Base-by-base conservation (phyloP, 2,329 filamentous ascomycete genomes). In the Macroventuria anomochaeta region DNA sequence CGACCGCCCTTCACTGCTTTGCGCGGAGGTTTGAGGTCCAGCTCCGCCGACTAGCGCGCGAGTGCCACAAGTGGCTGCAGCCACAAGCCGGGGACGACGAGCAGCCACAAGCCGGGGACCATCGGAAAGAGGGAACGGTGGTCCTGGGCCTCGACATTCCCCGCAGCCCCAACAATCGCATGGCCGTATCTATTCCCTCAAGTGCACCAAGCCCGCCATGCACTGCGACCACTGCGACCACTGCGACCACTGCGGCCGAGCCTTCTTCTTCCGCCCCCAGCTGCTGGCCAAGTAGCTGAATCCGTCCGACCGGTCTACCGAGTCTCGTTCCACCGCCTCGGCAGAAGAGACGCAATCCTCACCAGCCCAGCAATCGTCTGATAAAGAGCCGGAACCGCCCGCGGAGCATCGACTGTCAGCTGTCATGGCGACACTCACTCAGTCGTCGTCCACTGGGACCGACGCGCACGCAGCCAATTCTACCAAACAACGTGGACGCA, bases 401-500 rank as follows among this genome's bases (percentile, higher is more conserved):
- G n/a, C 15, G 10, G 13, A 15, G 20, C 29, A 15, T 23, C 18
- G 8, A 25, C 18, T 20, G 26, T 28, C 31, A 25, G 20, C 42
- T 23, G 37, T 26, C 48, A 76, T 77, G 74, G 64, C 71, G 8
- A 74, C 71, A 15, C 38, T 70, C 37, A 66, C 63, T 21, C 44
- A 63, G 52, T 42, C 46, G 28, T 48, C 50, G 29, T 42, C 60
- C 12, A 55, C 61, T 10, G 57, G 50, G 33, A 61, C 65, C 41
- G 65, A 71, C 47, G 46, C 68, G 12, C 59, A 64, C 20, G 54
- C 51, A 28, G 37, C 66, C 58, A 44, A 42, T 57, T 53, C 69
- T 48, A 65, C 71, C 18, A 55, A 56, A 31, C 65, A 66, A 55
- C 65, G 66, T 20, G 60, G 56, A 20, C 64, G 63, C 47, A 65